These are phyloP conservation scores for Carex myosuroides DNA, from an alignment of 176 grass and related monocot genomes.

Conservation along the genomic window DNA sequence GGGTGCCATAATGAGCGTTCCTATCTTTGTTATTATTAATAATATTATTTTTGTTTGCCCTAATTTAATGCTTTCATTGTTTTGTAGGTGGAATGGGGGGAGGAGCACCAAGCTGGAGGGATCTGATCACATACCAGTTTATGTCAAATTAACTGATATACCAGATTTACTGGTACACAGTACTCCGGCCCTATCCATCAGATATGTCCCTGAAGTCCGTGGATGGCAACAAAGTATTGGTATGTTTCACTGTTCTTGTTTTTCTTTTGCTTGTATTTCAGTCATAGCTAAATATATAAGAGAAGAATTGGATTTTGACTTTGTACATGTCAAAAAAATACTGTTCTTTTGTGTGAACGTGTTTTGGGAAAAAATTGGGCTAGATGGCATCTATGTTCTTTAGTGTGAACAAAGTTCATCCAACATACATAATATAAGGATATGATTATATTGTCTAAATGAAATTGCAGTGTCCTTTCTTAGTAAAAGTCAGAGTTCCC, in stretches of 20 bases:
- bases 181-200: constrained; percentile 62
- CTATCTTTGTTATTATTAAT: not conserved
- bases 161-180: constrained; percentile 62
- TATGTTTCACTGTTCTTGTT: not conserved
- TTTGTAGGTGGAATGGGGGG: constrained; percentile 88
- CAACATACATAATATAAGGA: not conserved
- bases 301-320: not conserved
- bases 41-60: not conserved
- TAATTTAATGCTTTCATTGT: constrained; percentile 30
- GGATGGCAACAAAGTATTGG: constrained; percentile 81
- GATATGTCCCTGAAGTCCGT: constrained; percentile 89
- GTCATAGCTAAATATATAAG: not conserved
- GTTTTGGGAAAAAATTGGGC: not conserved
- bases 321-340: not conserved
- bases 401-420: not conserved
- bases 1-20: not conserved
- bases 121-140: constrained; percentile 98
- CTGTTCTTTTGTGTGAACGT: not conserved
- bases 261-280: not conserved
- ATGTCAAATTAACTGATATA: constrained; percentile 53
- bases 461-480: constrained; percentile 66
- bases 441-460: not conserved
- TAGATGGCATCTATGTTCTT: not conserved
- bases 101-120: constrained; percentile 92
- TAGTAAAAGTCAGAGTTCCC: constrained; percentile 36